Conservation (phyloP, 1,284 basidiomycete species). For the Sutorius eximius region DNA sequence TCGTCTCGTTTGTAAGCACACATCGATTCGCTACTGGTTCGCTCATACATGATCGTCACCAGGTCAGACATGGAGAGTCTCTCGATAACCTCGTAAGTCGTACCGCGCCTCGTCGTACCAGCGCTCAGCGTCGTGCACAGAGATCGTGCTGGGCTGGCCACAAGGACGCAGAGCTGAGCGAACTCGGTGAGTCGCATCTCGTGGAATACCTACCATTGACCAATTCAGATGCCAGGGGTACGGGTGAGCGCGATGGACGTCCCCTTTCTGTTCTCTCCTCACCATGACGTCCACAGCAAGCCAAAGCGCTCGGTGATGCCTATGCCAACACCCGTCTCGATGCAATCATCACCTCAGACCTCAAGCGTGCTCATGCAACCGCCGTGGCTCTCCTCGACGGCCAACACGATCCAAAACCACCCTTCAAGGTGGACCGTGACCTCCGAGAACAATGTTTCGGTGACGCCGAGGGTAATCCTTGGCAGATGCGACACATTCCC, state of each 20-base stretch:
- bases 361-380: slow-evolving; percentile 76
- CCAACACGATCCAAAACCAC: slow-evolving; percentile 53
- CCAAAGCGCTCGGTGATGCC: slow-evolving; percentile 69
- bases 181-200: slow-evolving; percentile 61
- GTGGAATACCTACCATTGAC: slow-evolving; percentile 1
- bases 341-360: slow-evolving; percentile 77
- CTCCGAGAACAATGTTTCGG: slow-evolving; percentile 75
- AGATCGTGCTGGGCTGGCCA: slow-evolving; percentile 78
- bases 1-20: slow-evolving; percentile 27
- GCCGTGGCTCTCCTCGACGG: slow-evolving; percentile 59
- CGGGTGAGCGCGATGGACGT: slow-evolving; percentile 44
- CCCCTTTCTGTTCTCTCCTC: not conserved
- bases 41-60: slow-evolving; percentile 17
- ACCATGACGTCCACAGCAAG: slow-evolving; percentile 59
- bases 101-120: not conserved
- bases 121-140: slow-evolving; percentile 31
- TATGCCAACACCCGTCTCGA: slow-evolving; percentile 60
- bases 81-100: slow-evolving; percentile 60
- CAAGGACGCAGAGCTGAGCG: slow-evolving; percentile 79
- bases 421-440: slow-evolving; percentile 50
- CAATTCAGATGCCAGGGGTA: slow-evolving; percentile 50
- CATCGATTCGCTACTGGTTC: slow-evolving; percentile 17
- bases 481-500: slow-evolving; percentile 32
- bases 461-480: slow-evolving; percentile 67
- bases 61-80: slow-evolving; percentile 82